Evolutionary conservation across 768 basidiomycete species (phyloP).

Genomic region (Fistulinella prunicolor): DNA sequence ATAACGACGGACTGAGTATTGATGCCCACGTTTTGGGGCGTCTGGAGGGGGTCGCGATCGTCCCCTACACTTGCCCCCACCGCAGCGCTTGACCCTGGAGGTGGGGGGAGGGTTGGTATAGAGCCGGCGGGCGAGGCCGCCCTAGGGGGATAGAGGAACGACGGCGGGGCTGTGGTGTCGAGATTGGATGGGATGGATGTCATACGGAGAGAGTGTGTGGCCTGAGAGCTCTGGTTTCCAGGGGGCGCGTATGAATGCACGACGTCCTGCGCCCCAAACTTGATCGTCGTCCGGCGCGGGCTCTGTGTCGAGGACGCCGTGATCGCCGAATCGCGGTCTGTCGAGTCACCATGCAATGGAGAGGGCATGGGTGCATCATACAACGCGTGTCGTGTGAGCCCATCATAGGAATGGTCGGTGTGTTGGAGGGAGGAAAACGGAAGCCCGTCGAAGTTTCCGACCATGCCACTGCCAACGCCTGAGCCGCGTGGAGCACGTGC

Average conservation of each 20-base stretch:
- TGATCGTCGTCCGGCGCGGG: slow-evolving; percentile 56
- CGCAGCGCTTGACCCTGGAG: slow-evolving; percentile 6
- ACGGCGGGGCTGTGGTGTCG: slow-evolving; percentile 8
- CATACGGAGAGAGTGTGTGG: slow-evolving; percentile 37
- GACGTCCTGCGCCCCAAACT: slow-evolving; percentile 70
- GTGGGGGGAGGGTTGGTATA: slow-evolving; percentile 15
- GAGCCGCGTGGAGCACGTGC: slow-evolving; percentile 16
- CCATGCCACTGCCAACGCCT: slow-evolving; percentile 28
- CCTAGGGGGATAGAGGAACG: slow-evolving; percentile 28
- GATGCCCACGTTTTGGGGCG: slow-evolving; percentile 27
- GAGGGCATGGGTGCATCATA: slow-evolving; percentile 83
- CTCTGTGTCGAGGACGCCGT: slow-evolving; percentile 29
- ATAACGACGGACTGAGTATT: slow-evolving; percentile 21
- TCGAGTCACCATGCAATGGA: slow-evolving; percentile 28
- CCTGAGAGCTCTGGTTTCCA: slow-evolving; percentile 43
- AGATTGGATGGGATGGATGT: slow-evolving; percentile 17
- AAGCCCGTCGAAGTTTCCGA: slow-evolving; percentile 24
- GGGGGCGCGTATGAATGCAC: slow-evolving; percentile 71
- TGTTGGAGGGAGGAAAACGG: slow-evolving; percentile 24
- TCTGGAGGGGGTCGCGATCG: not conserved
- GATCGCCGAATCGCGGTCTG: slow-evolving; percentile 37
- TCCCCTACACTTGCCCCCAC: not conserved
- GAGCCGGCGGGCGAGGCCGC: not conserved
- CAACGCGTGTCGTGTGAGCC: slow-evolving; percentile 76
- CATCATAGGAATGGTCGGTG: slow-evolving; percentile 39